Evolutionary conservation across 1,284 basidiomycete species (phyloP), one percentile per base, ranked within the genome.

Genomic region (Coriolopsis trogii): DNA sequence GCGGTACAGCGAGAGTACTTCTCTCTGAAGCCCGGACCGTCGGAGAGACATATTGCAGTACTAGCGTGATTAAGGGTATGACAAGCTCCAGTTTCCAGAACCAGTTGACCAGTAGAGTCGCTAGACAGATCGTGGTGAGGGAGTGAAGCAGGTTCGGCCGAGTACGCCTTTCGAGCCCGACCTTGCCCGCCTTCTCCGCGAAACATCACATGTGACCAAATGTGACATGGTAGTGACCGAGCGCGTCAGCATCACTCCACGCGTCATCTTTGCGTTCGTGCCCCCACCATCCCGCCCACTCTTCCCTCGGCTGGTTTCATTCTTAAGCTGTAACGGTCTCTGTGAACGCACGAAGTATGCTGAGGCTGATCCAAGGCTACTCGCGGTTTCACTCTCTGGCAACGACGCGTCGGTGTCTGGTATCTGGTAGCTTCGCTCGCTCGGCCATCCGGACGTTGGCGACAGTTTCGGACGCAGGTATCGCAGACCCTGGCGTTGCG

Each of bases 1-100:
- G 71, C 86, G 77, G 62, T 91, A 91, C n/a, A 91, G 73, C 12
- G 79, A 73, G 24, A 91, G 69, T 15, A 89, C 85, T 28, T 91
- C 84, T 59, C 71, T 81, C 65, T 91, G 89, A 20, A 90, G 71
- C 12, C 88, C 88, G 3, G 87, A 89, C 48, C 67, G 63, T 34
- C 56, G 53, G 12, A 45, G 13, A 2, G 66, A 53, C 63, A 66
- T 68, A 18, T 6, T 34, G 33, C 33, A 3, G 33, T 16, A n/a
- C 33, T 34, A n/a, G n/a, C 20, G 33, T 34, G 9, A n/a, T n/a
- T n/a, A n/a, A n/a, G n/a, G n/a, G n/a, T n/a, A n/a, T n/a, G n/a
- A n/a, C n/a, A n/a, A n/a, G n/a, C n/a, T n/a, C n/a, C n/a, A n/a
- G n/a, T n/a, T n/a, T n/a, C n/a, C n/a, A n/a, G n/a, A n/a, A n/a